Evolutionary conservation across 768 basidiomycete genomes (phyloP).

Genomic region (Pleurotus cornucopiae): DNA sequence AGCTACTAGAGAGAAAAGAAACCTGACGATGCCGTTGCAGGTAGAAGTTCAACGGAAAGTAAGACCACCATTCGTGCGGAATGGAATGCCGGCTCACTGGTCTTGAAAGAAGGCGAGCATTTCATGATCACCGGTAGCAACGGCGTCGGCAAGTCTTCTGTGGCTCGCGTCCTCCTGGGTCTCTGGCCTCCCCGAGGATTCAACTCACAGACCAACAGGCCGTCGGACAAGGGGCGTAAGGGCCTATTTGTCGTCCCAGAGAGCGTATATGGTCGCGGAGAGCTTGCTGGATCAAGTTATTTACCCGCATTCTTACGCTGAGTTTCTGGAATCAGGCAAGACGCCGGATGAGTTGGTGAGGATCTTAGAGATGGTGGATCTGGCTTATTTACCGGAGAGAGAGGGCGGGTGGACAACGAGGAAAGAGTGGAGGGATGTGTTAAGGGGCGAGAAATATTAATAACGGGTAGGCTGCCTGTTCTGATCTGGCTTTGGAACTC

Average conservation of each 20-base stretch:
- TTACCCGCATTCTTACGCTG: slow-evolving; percentile 82
- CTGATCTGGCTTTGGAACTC: not conserved
- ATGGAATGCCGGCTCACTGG: slow-evolving; percentile 42
- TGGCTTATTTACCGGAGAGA: slow-evolving; percentile 79
- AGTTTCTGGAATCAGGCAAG: slow-evolving; percentile 56
- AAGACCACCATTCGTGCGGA: slow-evolving; percentile 8
- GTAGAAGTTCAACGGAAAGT: slow-evolving; percentile 40
- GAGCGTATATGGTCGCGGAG: slow-evolving; percentile 89
- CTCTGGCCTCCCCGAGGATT: slow-evolving; percentile 69
- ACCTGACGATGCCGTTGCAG: slow-evolving; percentile 39
- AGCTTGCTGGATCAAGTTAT: slow-evolving; percentile 90
- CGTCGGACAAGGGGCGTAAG: slow-evolving; percentile 34
- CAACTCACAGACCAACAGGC: slow-evolving; percentile 27
- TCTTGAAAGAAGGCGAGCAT: slow-evolving; percentile 71
- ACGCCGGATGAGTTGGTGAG: slow-evolving; percentile 67
- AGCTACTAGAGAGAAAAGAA: not conserved
- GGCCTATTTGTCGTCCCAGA: slow-evolving; percentile 84
- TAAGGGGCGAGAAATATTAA: slow-evolving; percentile 90
- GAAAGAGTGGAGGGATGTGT: slow-evolving; percentile 95
- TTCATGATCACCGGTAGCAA: slow-evolving; percentile 92
- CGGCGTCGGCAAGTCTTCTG: slow-evolving; percentile 87
- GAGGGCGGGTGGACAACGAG: slow-evolving; percentile 88
- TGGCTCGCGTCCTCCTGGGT: slow-evolving; percentile 85
- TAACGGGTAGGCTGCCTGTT: slow-evolving; percentile 40
- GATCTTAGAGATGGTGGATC: slow-evolving; percentile 77